Evolutionary conservation across 345 rosid species (phyloP).

Genomic region (Euphorbia tirucalli): DNA sequence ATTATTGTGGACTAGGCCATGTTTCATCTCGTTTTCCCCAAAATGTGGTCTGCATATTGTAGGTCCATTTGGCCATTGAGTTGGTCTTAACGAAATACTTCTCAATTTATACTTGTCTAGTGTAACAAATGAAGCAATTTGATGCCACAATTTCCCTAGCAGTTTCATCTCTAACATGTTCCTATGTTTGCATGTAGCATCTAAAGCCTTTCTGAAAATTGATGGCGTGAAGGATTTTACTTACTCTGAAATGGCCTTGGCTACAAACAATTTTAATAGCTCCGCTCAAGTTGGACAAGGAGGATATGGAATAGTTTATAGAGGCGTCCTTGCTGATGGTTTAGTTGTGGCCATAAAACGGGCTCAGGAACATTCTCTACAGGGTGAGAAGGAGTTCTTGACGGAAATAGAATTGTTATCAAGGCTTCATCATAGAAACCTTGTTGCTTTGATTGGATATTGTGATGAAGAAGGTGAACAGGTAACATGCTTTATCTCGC

Average conservation of each 20-base stretch:
- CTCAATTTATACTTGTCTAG: neutral
- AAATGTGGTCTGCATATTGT: neutral
- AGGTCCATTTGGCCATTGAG: neutral
- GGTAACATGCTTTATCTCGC: conserved; percentile 36
- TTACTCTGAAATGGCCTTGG: conserved; percentile 63
- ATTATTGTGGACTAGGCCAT: neutral
- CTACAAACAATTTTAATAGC: conserved; percentile 57
- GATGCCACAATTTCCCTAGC: neutral
- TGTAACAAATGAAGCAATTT: neutral
- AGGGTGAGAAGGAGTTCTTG: conserved; percentile 88
- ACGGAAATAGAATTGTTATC: conserved; percentile 88
- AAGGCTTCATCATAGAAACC: conserved; percentile 89
- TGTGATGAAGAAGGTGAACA: conserved; percentile 96
- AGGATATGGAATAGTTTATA: conserved; percentile 94
- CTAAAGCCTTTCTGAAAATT: conserved; percentile 55
- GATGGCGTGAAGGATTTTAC: conserved; percentile 79
- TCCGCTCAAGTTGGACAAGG: conserved; percentile 86
- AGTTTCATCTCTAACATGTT: conserved; percentile 12
- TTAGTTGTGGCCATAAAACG: conserved; percentile 86
- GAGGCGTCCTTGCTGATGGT: conserved; percentile 70
- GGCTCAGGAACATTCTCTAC: conserved; percentile 83
- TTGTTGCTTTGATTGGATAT: conserved; percentile 81
- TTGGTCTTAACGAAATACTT: neutral
- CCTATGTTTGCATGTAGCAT: conserved; percentile 38
- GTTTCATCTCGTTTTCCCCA: neutral